Percentiles rank a stretch among this genome's conserved stretches.
phyloP scores from a whole-genome alignment of 148 eudicot species.

The Nepenthes gracilis region DNA sequence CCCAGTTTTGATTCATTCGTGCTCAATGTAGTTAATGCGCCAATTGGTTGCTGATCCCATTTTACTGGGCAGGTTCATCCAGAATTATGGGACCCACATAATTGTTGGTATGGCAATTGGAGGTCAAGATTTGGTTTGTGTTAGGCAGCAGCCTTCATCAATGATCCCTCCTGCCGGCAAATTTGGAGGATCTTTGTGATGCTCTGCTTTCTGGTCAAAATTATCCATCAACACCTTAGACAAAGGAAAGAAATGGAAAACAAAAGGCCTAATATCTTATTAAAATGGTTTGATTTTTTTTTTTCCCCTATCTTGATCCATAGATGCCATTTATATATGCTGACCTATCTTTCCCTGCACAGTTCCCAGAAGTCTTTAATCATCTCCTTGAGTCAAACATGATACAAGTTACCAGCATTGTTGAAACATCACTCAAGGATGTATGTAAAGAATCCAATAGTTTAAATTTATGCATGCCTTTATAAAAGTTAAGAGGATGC shows the following conservation, averaged over 20 bases:
- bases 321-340: background rate
- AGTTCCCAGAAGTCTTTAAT: slow-evolving; percentile 81
- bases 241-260: slow-evolving; percentile 46
- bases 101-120: slow-evolving; percentile 89
- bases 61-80: slow-evolving; percentile 69
- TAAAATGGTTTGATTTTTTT: background rate
- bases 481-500: background rate
- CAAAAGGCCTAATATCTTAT: slow-evolving; percentile 30
- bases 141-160: slow-evolving; percentile 71
- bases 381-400: slow-evolving; percentile 67
- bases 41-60: slow-evolving; percentile 17
- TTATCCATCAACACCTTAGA: slow-evolving; percentile 36
- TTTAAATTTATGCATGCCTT: background rate
- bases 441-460: slow-evolving; percentile 28
- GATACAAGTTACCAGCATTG: slow-evolving; percentile 63
- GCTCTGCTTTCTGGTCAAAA: slow-evolving; percentile 66
- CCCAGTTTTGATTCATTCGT: background rate
- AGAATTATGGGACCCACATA: slow-evolving; percentile 79
- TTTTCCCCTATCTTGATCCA: background rate
- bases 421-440: slow-evolving; percentile 84
- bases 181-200: slow-evolving; percentile 93
- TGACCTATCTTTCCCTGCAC: slow-evolving; percentile 1
- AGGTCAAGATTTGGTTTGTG: slow-evolving; percentile 89
- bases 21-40: background rate
- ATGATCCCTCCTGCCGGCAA: slow-evolving; percentile 49